Conservation (phyloP, 345 rosid species). For the Heritiera fomes region DNA sequence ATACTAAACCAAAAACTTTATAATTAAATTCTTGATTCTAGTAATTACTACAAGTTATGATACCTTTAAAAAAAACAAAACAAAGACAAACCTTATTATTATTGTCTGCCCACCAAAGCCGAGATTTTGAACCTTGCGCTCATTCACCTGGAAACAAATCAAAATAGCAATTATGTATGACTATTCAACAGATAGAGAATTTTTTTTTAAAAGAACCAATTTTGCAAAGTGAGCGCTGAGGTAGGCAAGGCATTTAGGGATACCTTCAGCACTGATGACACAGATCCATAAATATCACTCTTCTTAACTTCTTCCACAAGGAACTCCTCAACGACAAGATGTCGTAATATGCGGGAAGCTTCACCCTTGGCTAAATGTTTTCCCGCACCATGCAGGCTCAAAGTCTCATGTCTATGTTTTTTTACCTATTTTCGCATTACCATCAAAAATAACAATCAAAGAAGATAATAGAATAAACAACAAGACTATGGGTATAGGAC, state of each 20-base stretch:
- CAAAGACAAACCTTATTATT: constrained; percentile 51
- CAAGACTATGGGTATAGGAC: constrained; percentile 27
- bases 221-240: not conserved
- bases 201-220: not conserved
- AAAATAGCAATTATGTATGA: constrained; percentile 7
- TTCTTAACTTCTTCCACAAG: constrained; percentile 92
- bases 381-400: constrained; percentile 92
- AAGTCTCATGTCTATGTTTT: constrained; percentile 75
- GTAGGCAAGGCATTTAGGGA: constrained; percentile 16
- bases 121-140: constrained; percentile 57
- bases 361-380: constrained; percentile 78
- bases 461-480: constrained; percentile 22
- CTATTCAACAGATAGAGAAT: not conserved
- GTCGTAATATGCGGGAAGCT: constrained; percentile 81
- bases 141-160: constrained; percentile 68
- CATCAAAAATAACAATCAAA: constrained; percentile 12
- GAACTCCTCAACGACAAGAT: constrained; percentile 80
- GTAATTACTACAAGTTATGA: not conserved
- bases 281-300: constrained; percentile 91
- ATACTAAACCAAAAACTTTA: not conserved
- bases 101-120: constrained; percentile 54
- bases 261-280: constrained; percentile 92
- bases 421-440: constrained; percentile 61
- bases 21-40: not conserved
- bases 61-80: too few species aligned